A percentile compares a stretch with the other conserved stretches of the same genome.
Conservation (phyloP, 78 protist species). For the Dictyostelium brefeldianum region DNA sequence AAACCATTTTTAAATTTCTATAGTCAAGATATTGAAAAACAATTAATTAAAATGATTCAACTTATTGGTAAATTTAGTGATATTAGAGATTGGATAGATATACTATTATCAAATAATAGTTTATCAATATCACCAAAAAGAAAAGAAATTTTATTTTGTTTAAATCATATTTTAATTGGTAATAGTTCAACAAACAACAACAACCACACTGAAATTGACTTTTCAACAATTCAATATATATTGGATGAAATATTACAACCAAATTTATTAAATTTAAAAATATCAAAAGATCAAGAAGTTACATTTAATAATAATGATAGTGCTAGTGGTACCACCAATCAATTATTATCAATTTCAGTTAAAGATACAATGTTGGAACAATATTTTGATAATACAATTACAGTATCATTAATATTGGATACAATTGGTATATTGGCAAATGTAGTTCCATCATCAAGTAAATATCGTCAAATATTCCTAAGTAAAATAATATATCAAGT, state of each 20-base stretch:
- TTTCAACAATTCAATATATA: constrained; percentile 42
- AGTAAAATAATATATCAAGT: constrained; percentile 48
- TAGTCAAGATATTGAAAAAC: constrained; percentile 15
- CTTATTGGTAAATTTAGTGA: constrained; percentile 16
- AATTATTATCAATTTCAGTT: background rate
- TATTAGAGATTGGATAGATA: constrained; percentile 43
- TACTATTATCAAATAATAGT: constrained; percentile 22
- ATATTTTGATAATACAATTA: constrained; percentile 38
- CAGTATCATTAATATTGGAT: constrained; percentile 45
- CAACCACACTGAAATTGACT: background rate
- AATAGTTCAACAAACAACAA: background rate
- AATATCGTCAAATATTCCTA: constrained; percentile 46
- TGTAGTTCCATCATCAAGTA: background rate
- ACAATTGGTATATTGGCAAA: constrained; percentile 11
- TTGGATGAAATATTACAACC: constrained; percentile 53
- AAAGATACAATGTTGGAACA: constrained; percentile 4
- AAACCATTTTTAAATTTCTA: constrained; percentile 38
- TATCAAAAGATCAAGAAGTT: constrained; percentile 6
- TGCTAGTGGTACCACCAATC: background rate
- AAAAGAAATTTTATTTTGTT: constrained; percentile 47
- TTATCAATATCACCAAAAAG: constrained; percentile 46
- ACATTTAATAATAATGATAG: background rate
- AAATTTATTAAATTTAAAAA: constrained; percentile 22
- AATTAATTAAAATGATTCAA: constrained; percentile 6
- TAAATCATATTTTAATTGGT: constrained; percentile 60